Evolutionary conservation across 1,284 basidiomycete species (phyloP).

Genomic region (Spongispora temasekensis): DNA sequence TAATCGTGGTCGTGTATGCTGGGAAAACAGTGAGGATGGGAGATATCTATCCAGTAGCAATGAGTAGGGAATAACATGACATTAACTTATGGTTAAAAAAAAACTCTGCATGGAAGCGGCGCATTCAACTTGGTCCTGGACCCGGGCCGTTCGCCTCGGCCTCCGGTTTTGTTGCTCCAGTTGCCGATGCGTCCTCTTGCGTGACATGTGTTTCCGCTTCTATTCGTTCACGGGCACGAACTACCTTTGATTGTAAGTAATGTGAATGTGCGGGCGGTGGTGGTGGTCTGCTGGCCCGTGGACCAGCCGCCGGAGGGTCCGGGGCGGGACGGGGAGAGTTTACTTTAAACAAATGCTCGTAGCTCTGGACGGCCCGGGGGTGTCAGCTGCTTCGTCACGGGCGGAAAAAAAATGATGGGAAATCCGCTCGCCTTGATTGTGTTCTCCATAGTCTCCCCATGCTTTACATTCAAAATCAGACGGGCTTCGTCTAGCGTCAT

Average conservation of each 20-base stretch:
- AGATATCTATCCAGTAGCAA: slow-evolving; percentile 20
- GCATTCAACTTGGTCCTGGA: slow-evolving; percentile 26
- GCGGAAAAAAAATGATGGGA: not conserved
- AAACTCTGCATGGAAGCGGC: slow-evolving; percentile 12
- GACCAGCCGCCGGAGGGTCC: slow-evolving; percentile 36
- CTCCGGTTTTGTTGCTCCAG: slow-evolving; percentile 18
- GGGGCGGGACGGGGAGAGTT: slow-evolving; percentile 74
- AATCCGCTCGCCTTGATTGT: slow-evolving; percentile 65
- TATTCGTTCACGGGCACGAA: slow-evolving; percentile 92
- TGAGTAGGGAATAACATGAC: slow-evolving; percentile 20
- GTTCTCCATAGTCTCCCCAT: slow-evolving; percentile 67
- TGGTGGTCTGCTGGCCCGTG: slow-evolving; percentile 38
- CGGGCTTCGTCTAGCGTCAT: slow-evolving; percentile 98
- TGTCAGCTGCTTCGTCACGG: slow-evolving; percentile 6
- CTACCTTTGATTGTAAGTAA: slow-evolving; percentile 96
- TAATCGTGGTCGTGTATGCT: slow-evolving; percentile 15
- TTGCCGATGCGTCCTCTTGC: slow-evolving; percentile 32
- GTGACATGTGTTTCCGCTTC: slow-evolving; percentile 73
- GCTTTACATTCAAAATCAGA: slow-evolving; percentile 90
- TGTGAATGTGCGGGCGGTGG: slow-evolving; percentile 69
- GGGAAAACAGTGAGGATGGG: slow-evolving; percentile 17
- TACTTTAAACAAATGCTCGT: slow-evolving; percentile 90
- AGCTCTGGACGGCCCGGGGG: slow-evolving; percentile 59
- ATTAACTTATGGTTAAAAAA: slow-evolving; percentile 14
- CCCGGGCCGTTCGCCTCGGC: slow-evolving; percentile 20